Percentiles rank a stretch among this genome's conserved stretches.
Evolutionary conservation across 805 yeast genomes (phyloP).

Genomic region (Zygoascus biomembranicola): DNA sequence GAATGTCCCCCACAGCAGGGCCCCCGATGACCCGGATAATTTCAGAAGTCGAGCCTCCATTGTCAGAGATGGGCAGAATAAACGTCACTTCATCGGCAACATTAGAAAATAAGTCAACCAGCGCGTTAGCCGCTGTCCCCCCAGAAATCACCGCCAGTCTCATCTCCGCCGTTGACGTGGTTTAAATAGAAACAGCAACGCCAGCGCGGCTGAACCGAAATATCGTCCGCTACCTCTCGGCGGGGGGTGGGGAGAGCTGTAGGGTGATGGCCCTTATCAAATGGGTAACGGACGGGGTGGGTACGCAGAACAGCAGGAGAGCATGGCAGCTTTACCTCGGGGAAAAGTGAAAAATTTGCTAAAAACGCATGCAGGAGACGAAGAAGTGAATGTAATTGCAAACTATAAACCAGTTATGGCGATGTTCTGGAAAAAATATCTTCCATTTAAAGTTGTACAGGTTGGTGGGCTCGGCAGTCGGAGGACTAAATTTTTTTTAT

Average conservation of each 20-base stretch:
- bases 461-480: too few species aligned
- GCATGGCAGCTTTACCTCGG: background rate
- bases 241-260: too few species aligned
- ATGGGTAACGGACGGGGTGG: too few species aligned
- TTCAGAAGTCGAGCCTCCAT: constrained; percentile 93
- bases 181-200: too few species aligned
- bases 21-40: constrained; percentile 82
- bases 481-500: background rate
- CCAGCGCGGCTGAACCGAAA: too few species aligned
- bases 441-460: background rate
- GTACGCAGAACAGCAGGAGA: background rate
- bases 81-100: constrained; percentile 44
- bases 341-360: too few species aligned
- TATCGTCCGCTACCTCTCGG: too few species aligned
- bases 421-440: background rate
- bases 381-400: too few species aligned
- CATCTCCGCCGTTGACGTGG: constrained; percentile 4
- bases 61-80: constrained; percentile 78
- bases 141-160: constrained; percentile 26
- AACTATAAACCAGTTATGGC: background rate
- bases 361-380: too few species aligned
- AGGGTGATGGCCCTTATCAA: too few species aligned
- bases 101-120: constrained; percentile 49
- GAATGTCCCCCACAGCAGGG: constrained; percentile 88
- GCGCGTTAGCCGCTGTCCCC: constrained; percentile 64